A percentile compares a stretch with the other conserved stretches of the same genome.
Evolutionary conservation across 305 asterid genomes (phyloP).

Genomic region (Striga hermonthica): DNA sequence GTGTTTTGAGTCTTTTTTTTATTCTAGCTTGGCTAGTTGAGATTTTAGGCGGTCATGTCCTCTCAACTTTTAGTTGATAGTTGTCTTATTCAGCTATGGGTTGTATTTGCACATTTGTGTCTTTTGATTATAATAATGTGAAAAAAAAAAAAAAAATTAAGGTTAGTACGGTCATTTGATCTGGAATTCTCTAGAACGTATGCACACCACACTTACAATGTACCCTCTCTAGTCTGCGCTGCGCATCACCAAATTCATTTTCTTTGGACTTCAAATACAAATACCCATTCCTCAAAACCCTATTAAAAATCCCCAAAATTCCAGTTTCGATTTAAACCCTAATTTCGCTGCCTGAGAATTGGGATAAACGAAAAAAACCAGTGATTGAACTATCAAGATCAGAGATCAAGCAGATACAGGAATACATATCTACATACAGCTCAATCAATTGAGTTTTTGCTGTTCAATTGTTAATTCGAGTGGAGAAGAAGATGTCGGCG

Average conservation of each 20-base stretch:
- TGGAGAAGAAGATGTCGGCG: slow-evolving; percentile 43
- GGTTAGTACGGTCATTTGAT: slow-evolving; percentile 21
- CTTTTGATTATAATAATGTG: too few species aligned
- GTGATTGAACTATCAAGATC: slow-evolving; percentile 12
- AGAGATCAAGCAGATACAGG: not conserved
- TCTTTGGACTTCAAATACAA: slow-evolving; percentile 1
- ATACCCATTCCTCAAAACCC: slow-evolving; percentile 40
- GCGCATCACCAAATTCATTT: slow-evolving; percentile 19
- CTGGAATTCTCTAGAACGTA: slow-evolving; percentile 26
- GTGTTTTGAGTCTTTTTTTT: too few species aligned
- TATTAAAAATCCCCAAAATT: slow-evolving; percentile 20
- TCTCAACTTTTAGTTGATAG: too few species aligned
- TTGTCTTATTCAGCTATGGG: too few species aligned
- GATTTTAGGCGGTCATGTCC: too few species aligned
- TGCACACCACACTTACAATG: slow-evolving; percentile 30
- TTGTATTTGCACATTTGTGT: too few species aligned
- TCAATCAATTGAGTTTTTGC: slow-evolving; percentile 1
- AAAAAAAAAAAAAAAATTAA: too few species aligned
- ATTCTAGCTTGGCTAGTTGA: too few species aligned
- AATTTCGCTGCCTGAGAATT: slow-evolving; percentile 1
- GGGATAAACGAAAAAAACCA: not conserved
- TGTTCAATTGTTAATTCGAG: slow-evolving; percentile 24
- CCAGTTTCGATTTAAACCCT: slow-evolving; percentile 25
- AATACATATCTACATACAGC: not conserved
- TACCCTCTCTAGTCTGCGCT: slow-evolving; percentile 34